These are phyloP conservation scores for Acorus calamus DNA, from an alignment of 106 monocot species.

Conservation along the genomic window DNA sequence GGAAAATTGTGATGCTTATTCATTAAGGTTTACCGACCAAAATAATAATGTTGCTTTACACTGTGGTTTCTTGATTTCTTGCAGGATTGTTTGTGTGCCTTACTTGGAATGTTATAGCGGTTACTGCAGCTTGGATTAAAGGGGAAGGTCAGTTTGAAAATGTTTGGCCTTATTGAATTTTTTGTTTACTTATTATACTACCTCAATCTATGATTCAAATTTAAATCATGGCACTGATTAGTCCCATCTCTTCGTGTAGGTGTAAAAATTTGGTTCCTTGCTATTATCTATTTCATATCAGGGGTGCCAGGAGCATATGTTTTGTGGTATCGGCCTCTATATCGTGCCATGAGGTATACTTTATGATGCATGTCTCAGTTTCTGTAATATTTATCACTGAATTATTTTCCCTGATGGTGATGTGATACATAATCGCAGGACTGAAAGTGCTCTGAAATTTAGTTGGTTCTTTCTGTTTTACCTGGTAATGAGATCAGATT, in stretches of 20 bases:
- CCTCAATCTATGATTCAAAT: no score
- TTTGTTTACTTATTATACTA: neutral
- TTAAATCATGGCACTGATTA: neutral
- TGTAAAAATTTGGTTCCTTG: conserved; percentile 84
- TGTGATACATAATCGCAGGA: conserved; percentile 25
- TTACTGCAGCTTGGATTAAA: conserved; percentile 76
- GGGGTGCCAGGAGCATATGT: conserved; percentile 90
- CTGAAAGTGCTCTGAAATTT: conserved; percentile 95
- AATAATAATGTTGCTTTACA: no score
- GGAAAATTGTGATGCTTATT: no score
- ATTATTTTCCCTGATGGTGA: no score
- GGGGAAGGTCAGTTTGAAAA: conserved; percentile 37
- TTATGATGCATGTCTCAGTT: neutral
- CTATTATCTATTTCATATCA: conserved; percentile 79
- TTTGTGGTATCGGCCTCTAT: conserved; percentile 95
- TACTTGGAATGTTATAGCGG: conserved; percentile 77
- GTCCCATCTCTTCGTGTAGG: conserved; percentile 19
- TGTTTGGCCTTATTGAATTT: neutral
- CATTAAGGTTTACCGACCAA: no score
- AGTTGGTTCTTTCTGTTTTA: conserved; percentile 96
- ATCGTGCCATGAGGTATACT: conserved; percentile 75
- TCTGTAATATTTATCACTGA: no score
- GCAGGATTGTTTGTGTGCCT: conserved; percentile 70
- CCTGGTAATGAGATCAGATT: conserved; percentile 25
- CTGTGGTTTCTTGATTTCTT: neutral